phyloP scores from a whole-genome alignment of 139 green algal species.

The Coelastrella sp. region DNA sequence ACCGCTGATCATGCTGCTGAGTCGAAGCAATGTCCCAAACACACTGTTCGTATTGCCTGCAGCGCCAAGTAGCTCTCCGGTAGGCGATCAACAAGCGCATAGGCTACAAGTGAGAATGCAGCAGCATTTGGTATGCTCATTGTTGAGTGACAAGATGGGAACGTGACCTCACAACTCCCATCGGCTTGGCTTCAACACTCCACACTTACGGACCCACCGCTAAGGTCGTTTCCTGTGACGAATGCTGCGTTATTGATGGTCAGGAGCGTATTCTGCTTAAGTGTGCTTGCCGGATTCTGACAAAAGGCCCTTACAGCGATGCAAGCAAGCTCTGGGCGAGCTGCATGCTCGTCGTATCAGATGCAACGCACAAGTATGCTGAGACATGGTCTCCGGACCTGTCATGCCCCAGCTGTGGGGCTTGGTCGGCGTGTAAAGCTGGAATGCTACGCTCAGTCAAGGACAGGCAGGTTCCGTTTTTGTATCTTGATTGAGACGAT shows the following conservation, averaged over 20 bases:
- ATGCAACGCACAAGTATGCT: neutral
- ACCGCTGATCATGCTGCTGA: too few species aligned
- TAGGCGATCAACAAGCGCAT: too few species aligned
- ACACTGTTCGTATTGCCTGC: too few species aligned
- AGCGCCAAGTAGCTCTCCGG: too few species aligned
- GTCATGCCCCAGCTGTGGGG: neutral
- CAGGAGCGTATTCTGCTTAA: too few species aligned
- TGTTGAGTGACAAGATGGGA: neutral
- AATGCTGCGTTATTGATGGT: too few species aligned
- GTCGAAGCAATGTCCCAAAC: too few species aligned
- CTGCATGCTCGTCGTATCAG: neutral
- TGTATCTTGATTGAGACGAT: neutral
- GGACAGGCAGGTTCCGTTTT: neutral
- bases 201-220: too few species aligned
- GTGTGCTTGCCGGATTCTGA: too few species aligned
- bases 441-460: conserved; percentile 9
- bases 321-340: conserved; percentile 3
- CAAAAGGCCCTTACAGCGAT: neutral
- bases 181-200: neutral
- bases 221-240: too few species aligned
- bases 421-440: neutral
- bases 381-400: neutral
- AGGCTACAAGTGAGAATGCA: too few species aligned
- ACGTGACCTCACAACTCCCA: neutral
- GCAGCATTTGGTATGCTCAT: neutral